phyloP scores from a whole-genome alignment of 2,329 filamentous ascomycete species.

The Exophiala sideris region DNA sequence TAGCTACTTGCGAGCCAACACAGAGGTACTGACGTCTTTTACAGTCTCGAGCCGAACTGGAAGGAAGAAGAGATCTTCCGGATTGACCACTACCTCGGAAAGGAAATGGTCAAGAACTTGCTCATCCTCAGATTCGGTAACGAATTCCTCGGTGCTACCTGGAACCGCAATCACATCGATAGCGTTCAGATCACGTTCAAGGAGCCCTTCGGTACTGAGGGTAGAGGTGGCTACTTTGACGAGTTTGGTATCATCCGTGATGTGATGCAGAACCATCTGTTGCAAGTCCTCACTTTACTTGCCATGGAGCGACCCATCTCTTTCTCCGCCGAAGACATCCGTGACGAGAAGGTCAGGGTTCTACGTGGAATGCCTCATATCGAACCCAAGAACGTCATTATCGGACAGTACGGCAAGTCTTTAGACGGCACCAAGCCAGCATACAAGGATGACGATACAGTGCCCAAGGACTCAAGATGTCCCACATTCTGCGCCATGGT shows the following conservation, averaged over 20 bases:
- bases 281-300: constrained; percentile 92
- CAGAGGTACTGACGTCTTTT: not conserved
- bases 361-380: constrained; percentile 90
- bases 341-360: constrained; percentile 95
- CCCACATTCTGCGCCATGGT: constrained; percentile 97
- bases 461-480: constrained; percentile 94
- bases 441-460: constrained; percentile 98
- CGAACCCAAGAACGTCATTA: constrained; percentile 99
- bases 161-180: constrained; percentile 99
- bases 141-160: constrained; percentile 96
- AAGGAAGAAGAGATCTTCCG: constrained; percentile 98
- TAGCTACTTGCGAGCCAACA: not conserved
- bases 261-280: constrained; percentile 99
- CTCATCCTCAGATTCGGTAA: constrained; percentile 97
- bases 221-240: constrained; percentile 96
- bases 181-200: constrained; percentile 99
- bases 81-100: constrained; percentile 98
- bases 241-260: constrained; percentile 99
- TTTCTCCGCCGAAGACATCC: constrained; percentile 96
- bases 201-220: constrained; percentile 97
- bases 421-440: constrained; percentile 93
- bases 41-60: constrained; percentile 83
- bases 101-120: constrained; percentile 99
- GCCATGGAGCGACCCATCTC: constrained; percentile 98
- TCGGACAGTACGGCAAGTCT: constrained; percentile 96